These are phyloP conservation scores for Aulographum hederae DNA, from an alignment of 2,329 filamentous ascomycete genomes.

Conservation along the genomic window DNA sequence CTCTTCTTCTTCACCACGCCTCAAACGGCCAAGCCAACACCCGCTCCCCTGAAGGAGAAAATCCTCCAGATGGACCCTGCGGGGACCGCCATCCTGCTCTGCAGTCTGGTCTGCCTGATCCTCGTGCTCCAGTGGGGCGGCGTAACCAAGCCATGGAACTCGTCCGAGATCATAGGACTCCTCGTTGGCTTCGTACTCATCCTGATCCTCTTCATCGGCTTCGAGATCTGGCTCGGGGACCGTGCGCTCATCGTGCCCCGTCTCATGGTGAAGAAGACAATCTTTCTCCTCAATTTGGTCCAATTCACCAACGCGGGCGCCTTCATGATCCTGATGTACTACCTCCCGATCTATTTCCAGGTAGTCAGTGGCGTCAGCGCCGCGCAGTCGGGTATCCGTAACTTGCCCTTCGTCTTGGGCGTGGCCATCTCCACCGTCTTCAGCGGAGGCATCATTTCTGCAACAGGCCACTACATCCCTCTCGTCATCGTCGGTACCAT, in stretches of 20 bases:
- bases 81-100: slow-evolving; percentile 23
- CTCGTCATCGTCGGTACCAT: slow-evolving; percentile 13
- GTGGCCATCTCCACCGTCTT: slow-evolving; percentile 10
- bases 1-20: slow-evolving; percentile 20
- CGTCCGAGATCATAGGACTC: slow-evolving; percentile 23
- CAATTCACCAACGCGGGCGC: slow-evolving; percentile 17
- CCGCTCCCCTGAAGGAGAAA: slow-evolving; percentile 15
- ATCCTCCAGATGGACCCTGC: slow-evolving; percentile 25
- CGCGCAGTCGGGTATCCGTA: slow-evolving; percentile 20
- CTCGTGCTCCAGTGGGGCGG: slow-evolving; percentile 29
- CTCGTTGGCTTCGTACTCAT: slow-evolving; percentile 21
- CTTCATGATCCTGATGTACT: slow-evolving; percentile 23
- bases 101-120: slow-evolving; percentile 20
- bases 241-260: slow-evolving; percentile 20
- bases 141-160: slow-evolving; percentile 11
- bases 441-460: slow-evolving; percentile 9
- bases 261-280: slow-evolving; percentile 19
- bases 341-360: slow-evolving; percentile 32
- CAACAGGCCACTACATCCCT: slow-evolving; percentile 17
- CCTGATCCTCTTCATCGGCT: slow-evolving; percentile 13
- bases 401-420: slow-evolving; percentile 22
- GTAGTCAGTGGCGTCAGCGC: slow-evolving; percentile 17
- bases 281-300: slow-evolving; percentile 17
- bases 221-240: slow-evolving; percentile 20
- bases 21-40: slow-evolving; percentile 9